Percentiles rank a stretch among this genome's conserved stretches.
These are phyloP conservation scores for Talaromyces atroroseus DNA, from an alignment of 2,329 filamentous ascomycete genomes.

Conservation along the genomic window DNA sequence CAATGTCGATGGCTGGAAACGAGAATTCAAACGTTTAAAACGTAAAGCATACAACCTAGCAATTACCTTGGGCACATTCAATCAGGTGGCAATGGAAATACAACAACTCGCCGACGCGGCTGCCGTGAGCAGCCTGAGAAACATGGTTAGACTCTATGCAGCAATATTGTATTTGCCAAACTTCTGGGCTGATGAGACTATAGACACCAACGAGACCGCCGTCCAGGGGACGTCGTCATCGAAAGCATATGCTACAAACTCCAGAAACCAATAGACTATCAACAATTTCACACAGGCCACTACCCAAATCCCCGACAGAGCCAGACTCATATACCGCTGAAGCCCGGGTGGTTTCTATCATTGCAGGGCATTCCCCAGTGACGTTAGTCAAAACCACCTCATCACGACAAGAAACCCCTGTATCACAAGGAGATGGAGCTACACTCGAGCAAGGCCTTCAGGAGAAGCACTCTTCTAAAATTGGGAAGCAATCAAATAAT, in stretches of 20 bases:
- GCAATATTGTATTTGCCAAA: not conserved
- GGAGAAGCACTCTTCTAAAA: not conserved
- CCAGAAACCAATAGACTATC: not conserved
- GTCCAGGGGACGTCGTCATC: not conserved
- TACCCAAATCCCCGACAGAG: not conserved
- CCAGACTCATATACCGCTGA: not conserved
- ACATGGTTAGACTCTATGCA: slow-evolving; percentile 33
- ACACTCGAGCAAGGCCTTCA: not conserved
- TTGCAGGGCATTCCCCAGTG: not conserved
- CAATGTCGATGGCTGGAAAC: slow-evolving; percentile 85
- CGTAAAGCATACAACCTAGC: slow-evolving; percentile 66
- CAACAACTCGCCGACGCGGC: slow-evolving; percentile 77
- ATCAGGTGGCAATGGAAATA: slow-evolving; percentile 76
- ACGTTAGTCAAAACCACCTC: slow-evolving; percentile 6
- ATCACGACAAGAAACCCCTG: not conserved
- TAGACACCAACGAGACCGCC: not conserved
- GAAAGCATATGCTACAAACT: not conserved
- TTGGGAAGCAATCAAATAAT: not conserved
- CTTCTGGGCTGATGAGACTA: slow-evolving; percentile 48
- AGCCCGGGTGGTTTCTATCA: not conserved
- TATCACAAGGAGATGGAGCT: not conserved
- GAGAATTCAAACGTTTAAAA: slow-evolving; percentile 71
- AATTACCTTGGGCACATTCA: slow-evolving; percentile 64
- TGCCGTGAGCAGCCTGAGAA: slow-evolving; percentile 57
- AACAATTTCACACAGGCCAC: not conserved